These are phyloP conservation scores for Nepenthes alata DNA, from an alignment of 179 eudicot species.

Conservation along the genomic window DNA sequence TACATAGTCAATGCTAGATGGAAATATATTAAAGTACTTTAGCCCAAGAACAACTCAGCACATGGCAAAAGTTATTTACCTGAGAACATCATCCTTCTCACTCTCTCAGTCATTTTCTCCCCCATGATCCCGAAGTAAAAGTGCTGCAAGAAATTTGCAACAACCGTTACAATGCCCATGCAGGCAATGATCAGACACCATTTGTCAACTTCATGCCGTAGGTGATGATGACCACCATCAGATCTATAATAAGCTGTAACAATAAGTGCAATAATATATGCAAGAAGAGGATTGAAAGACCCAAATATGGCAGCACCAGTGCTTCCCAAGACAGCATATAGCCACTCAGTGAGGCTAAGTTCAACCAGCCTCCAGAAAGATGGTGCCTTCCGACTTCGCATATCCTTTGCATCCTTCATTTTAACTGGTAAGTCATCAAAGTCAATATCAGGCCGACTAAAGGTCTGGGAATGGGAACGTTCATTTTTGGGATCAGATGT, in stretches of 20 bases:
- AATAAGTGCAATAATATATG: constrained; percentile 77
- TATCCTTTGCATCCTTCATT: constrained; percentile 31
- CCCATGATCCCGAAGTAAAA: constrained; percentile 99
- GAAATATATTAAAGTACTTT: neutral
- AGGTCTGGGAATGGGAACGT: constrained; percentile 96
- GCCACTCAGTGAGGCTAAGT: constrained; percentile 97
- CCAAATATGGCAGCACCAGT: constrained; percentile 98
- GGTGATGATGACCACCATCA: constrained; percentile 37
- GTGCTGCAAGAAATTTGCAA: constrained; percentile 98
- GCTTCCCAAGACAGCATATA: constrained; percentile 95
- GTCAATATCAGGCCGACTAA: constrained; percentile 75
- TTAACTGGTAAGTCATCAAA: constrained; percentile 40
- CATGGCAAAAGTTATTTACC: constrained; percentile 28
- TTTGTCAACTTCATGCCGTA: constrained; percentile 64
- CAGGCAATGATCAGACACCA: constrained; percentile 94
- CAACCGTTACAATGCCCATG: constrained; percentile 94
- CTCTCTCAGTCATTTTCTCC: constrained; percentile 97
- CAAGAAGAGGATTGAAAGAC: constrained; percentile 93
- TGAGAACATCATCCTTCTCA: constrained; percentile 99
- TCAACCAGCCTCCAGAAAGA: constrained; percentile 95
- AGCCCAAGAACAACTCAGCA: neutral
- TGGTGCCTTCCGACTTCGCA: constrained; percentile 38
- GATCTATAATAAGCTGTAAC: constrained; percentile 65
- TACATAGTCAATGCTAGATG: neutral
- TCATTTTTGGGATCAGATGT: constrained; percentile 96